Conservation (phyloP, 768 basidiomycete species). For the Lactarius indigo region DNA sequence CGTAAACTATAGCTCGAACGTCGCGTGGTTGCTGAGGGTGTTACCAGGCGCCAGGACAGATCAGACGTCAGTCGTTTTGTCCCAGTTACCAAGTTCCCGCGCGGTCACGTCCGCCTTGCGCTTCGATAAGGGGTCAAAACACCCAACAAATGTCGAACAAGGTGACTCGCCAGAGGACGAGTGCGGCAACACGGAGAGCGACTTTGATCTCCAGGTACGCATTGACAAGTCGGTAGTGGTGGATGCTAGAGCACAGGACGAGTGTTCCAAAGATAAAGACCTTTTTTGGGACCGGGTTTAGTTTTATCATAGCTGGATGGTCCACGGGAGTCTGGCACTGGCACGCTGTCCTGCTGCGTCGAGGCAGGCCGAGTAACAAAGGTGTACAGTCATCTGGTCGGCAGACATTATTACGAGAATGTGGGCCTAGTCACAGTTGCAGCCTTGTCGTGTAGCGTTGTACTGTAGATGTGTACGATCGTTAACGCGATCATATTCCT, state of each 20-base stretch:
- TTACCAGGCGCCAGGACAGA: conserved; percentile 26
- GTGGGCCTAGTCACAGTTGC: neutral
- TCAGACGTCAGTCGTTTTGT: neutral
- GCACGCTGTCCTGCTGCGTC: neutral
- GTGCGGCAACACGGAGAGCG: neutral
- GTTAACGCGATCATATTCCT: no score
- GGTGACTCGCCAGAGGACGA: neutral
- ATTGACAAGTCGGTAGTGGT: conserved; percentile 12
- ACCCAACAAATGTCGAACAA: neutral
- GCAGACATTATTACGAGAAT: neutral
- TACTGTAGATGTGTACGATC: neutral
- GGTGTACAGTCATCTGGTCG: neutral
- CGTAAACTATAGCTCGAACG: neutral
- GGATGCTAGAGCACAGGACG: neutral
- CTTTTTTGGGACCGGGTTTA: conserved; percentile 6
- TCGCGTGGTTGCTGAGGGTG: neutral
- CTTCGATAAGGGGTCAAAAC: neutral
- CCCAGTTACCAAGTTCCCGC: neutral
- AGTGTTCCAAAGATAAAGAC: neutral
- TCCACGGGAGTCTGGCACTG: neutral
- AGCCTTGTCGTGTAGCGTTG: neutral
- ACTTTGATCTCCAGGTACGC: conserved; percentile 24
- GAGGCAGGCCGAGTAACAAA: neutral
- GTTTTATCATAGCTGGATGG: neutral
- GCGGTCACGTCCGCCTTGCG: neutral